Evolutionary conservation across 352 stramenopile species (phyloP), one percentile per base, ranked within the genome.

Genomic region (Pythium dissotocum): DNA sequence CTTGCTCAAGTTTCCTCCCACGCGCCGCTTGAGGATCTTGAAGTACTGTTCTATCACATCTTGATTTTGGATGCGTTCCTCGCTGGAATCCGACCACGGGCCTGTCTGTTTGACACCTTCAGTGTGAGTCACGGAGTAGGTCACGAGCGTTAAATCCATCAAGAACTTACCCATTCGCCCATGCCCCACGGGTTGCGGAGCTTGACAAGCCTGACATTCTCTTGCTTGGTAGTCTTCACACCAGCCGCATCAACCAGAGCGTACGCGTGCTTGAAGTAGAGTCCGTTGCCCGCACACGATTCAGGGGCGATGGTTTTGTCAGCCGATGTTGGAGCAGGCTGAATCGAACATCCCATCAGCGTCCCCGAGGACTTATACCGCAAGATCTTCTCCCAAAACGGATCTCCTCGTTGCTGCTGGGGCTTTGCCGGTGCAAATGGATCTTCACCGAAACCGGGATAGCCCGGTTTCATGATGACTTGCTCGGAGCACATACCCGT

Each of bases 311-410:
- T 73, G 13, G 75, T 86, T 53, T 92, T 93, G 26, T 82, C 77
- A 6, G 71, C 73, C 14, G 70, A 70, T 6, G 81, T 80, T 14
- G 84, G 82, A 6, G 70, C 55, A 16, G 89, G 85, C 59, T 97
- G 91, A 35, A 97, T 97, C 0, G 90, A 97, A 49, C 91, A 98
- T 4, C 92, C 92, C 90, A 98, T 97, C 12, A 98, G 70, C 10
- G 82, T 95, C 5, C 91, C 91, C 0, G 88, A 93, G 32, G 79
- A 54, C 42, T 93, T 95, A 61, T 95, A 97, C 16, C 70, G 71
- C 14, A 76, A 33, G 9, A 98, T 63, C 35, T 95, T 91, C 14
- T 88, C 63, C 87, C 88, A 98, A 16, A 98, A 94, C 1, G 78
- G 67, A 24, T 95, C 89, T 18, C 82, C 82, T 32, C 65, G 30